These are phyloP conservation scores for Phoenix dactylifera DNA, from an alignment of 176 grass and related monocot genomes.

Conservation along the genomic window DNA sequence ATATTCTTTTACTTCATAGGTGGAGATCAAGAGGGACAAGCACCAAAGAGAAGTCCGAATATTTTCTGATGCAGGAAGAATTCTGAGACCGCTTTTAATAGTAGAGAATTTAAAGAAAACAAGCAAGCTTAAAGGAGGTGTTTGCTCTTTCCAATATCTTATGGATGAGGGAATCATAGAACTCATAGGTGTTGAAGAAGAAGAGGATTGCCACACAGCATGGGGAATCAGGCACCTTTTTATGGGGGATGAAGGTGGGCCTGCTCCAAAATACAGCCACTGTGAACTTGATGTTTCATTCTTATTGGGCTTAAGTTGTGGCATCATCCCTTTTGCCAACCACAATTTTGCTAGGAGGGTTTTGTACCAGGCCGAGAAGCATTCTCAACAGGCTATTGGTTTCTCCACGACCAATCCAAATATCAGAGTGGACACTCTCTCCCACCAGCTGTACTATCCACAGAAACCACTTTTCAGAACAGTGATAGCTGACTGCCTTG, in stretches of 20 bases:
- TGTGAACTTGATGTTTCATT: slow-evolving; percentile 84
- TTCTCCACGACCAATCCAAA: slow-evolving; percentile 84
- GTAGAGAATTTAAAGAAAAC: slow-evolving; percentile 88
- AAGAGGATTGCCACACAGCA: slow-evolving; percentile 73
- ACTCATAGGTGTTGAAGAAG: slow-evolving; percentile 88
- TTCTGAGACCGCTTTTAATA: slow-evolving; percentile 84
- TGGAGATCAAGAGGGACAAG: slow-evolving; percentile 88
- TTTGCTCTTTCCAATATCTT: slow-evolving; percentile 55
- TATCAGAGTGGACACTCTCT: slow-evolving; percentile 79
- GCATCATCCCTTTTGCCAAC: slow-evolving; percentile 85
- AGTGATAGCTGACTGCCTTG: slow-evolving; percentile 65
- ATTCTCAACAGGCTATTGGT: slow-evolving; percentile 92
- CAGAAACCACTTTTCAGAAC: slow-evolving; percentile 92
- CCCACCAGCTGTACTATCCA: slow-evolving; percentile 89
- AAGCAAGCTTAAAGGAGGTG: slow-evolving; percentile 43
- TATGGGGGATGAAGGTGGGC: slow-evolving; percentile 23
- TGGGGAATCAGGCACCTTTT: slow-evolving; percentile 76
- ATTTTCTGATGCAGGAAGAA: slow-evolving; percentile 80
- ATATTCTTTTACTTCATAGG: slow-evolving; percentile 35
- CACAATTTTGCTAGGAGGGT: slow-evolving; percentile 95
- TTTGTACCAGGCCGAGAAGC: slow-evolving; percentile 84
- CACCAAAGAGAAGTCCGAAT: slow-evolving; percentile 79
- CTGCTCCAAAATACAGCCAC: slow-evolving; percentile 52
- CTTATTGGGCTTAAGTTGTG: slow-evolving; percentile 78
- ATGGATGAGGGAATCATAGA: slow-evolving; percentile 90